A percentile compares a stretch with the other conserved stretches of the same genome.
Evolutionary conservation across 176 grass and related monocot species (phyloP).

Genomic region (Musa beccarii): DNA sequence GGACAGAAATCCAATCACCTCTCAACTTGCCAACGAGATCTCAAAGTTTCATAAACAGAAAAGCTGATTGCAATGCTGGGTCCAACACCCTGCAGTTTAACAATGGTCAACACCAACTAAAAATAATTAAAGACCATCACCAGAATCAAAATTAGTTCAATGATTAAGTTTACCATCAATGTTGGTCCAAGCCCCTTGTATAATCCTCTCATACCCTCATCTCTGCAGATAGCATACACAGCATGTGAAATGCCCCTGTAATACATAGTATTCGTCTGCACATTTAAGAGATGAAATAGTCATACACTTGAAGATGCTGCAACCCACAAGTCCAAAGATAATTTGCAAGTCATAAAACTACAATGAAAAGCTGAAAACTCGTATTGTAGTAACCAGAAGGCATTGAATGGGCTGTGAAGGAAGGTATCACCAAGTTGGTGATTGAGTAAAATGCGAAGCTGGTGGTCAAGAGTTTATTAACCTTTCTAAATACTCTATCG

Average conservation of each 20-base stretch:
- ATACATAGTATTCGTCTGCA: conserved; percentile 81
- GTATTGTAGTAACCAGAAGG: too few relatives aligned
- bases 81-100: conserved; percentile 70
- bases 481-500: too few relatives aligned
- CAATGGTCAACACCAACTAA: neutral
- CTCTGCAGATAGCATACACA: conserved; percentile 70
- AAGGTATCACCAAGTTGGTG: too few relatives aligned
- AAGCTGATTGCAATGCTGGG: conserved; percentile 98
- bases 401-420: too few relatives aligned
- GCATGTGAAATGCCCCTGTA: conserved; percentile 96
- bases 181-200: conserved; percentile 97
- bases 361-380: neutral
- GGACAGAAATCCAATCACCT: conserved; percentile 36
- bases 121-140: neutral
- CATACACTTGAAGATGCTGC: neutral
- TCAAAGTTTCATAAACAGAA: conserved; percentile 89
- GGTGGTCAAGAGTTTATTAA: too few relatives aligned
- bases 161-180: conserved; percentile 45
- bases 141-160: neutral
- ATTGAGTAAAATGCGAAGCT: too few relatives aligned
- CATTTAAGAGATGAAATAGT: conserved; percentile 3
- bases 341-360: neutral
- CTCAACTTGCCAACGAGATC: conserved; percentile 68
- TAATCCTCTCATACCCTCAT: conserved; percentile 72
- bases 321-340: neutral